phyloP scores from a whole-genome alignment of 192 early-diverging fungal species.

The Chytriomyces confervae region DNA sequence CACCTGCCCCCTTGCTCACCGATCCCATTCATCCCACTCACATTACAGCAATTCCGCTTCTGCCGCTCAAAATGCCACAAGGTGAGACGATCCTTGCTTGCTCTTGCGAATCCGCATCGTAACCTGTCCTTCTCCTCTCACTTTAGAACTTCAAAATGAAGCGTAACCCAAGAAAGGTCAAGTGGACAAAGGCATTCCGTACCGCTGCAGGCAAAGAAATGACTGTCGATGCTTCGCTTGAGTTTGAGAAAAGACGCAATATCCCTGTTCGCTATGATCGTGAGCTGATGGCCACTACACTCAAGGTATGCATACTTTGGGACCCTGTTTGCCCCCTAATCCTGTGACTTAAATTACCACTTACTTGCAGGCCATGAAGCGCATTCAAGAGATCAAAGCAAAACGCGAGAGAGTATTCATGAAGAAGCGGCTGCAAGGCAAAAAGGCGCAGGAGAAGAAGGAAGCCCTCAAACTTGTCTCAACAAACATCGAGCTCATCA shows the following conservation, averaged over 20 bases:
- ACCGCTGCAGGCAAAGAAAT: constrained; percentile 99
- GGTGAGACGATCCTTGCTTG: constrained; percentile 1
- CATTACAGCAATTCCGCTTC: constrained; percentile 80
- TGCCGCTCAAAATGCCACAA: constrained; percentile 99
- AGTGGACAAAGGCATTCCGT: constrained; percentile 99
- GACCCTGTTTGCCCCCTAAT: too few relatives aligned
- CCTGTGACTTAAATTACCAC: too few relatives aligned
- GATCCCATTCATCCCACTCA: background rate
- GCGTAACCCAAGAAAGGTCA: constrained; percentile 98
- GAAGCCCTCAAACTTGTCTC: constrained; percentile 79
- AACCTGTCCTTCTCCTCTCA: background rate
- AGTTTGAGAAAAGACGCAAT: constrained; percentile 99
- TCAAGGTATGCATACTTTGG: constrained; percentile 60
- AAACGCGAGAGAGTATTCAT: constrained; percentile 92
- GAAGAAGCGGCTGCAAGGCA: constrained; percentile 82
- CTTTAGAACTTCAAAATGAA: constrained; percentile 96
- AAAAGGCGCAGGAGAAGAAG: constrained; percentile 79
- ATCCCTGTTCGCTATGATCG: constrained; percentile 98
- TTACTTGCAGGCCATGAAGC: constrained; percentile 80
- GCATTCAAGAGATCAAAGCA: constrained; percentile 91
- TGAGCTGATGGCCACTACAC: constrained; percentile 92
- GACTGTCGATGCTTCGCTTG: constrained; percentile 95
- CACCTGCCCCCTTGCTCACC: background rate
- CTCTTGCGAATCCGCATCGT: background rate
- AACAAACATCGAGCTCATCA: constrained; percentile 88